phyloP scores from a whole-genome alignment of 495 filamentous ascomycete genomes.

The Clavariopsis aquatica region DNA sequence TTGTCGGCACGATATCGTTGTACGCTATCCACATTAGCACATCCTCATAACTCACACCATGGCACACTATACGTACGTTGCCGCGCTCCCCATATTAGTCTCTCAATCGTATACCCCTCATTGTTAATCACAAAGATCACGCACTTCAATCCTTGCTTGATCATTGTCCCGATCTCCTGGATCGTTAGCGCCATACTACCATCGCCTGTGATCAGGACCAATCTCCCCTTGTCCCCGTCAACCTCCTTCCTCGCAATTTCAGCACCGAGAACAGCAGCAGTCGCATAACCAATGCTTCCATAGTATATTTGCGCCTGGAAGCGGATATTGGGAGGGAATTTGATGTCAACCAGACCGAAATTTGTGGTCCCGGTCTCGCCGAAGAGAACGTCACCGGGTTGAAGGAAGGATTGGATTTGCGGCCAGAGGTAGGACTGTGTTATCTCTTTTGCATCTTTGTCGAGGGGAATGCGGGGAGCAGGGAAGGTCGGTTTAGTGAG shows the following conservation, averaged over 20 bases:
- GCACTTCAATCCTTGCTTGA: conserved; percentile 35
- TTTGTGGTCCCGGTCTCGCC: conserved; percentile 45
- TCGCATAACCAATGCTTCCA: conserved; percentile 46
- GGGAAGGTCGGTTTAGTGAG: conserved; percentile 28
- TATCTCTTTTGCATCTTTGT: conserved; percentile 40
- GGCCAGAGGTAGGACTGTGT: conserved; percentile 47
- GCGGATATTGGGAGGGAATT: conserved; percentile 24
- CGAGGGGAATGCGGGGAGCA: conserved; percentile 28
- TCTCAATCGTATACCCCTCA: conserved; percentile 47
- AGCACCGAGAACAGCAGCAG: conserved; percentile 42
- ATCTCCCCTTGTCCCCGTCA: conserved; percentile 29
- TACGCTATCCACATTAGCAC: conserved; percentile 30
- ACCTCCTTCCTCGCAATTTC: conserved; percentile 36
- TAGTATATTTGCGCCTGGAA: conserved; percentile 47
- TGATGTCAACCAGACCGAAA: conserved; percentile 41
- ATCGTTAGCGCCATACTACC: conserved; percentile 46
- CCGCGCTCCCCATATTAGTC: conserved; percentile 46
- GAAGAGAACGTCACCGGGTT: conserved; percentile 43
- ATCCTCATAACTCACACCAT: too few relatives aligned
- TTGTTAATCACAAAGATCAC: conserved; percentile 47
- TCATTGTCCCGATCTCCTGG: conserved; percentile 47
- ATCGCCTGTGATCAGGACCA: conserved; percentile 45
- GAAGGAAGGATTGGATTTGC: conserved; percentile 37
- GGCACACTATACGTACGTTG: conserved; percentile 34
- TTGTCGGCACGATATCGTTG: conserved; percentile 46